Conservation (phyloP, 2,329 filamentous ascomycete genomes). For the Aspergillus glaucus region DNA sequence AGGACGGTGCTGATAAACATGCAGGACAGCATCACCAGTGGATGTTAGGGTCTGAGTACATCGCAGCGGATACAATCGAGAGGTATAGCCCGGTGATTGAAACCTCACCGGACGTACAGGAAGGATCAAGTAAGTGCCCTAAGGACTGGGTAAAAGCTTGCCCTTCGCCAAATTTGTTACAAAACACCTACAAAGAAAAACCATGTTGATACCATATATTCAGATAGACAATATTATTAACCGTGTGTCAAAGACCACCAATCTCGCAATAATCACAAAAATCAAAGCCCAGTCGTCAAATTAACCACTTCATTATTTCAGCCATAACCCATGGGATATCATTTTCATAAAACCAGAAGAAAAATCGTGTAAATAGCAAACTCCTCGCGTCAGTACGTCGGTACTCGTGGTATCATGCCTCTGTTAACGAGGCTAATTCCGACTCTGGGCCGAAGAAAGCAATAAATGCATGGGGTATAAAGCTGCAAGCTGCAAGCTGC, state of each 20-base stretch:
- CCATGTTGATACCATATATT: neutral
- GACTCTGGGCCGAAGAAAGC: constrained; percentile 9
- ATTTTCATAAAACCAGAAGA: constrained; percentile 9
- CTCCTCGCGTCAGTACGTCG: constrained; percentile 3
- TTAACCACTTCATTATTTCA: constrained; percentile 12
- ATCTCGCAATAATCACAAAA: neutral
- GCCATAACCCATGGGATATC: constrained; percentile 9
- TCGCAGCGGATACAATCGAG: no score
- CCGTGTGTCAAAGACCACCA: neutral
- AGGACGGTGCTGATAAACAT: no score
- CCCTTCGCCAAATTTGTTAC: no score
- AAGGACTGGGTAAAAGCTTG: no score
- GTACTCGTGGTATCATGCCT: constrained; percentile 9
- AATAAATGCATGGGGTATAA: constrained; percentile 19
- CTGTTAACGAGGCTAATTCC: neutral
- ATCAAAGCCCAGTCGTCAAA: neutral
- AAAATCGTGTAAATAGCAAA: constrained; percentile 2
- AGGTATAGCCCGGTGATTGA: no score
- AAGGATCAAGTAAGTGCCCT: no score
- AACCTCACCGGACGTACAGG: no score
- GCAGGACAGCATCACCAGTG: no score
- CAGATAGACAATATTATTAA: neutral
- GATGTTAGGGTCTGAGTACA: no score
- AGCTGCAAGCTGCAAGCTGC: constrained; percentile 11
- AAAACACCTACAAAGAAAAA: no score